Evolutionary conservation across 2,329 filamentous ascomycete species (phyloP), one percentile per base, ranked within the genome.

Genomic region (Thelonectria discophora): DNA sequence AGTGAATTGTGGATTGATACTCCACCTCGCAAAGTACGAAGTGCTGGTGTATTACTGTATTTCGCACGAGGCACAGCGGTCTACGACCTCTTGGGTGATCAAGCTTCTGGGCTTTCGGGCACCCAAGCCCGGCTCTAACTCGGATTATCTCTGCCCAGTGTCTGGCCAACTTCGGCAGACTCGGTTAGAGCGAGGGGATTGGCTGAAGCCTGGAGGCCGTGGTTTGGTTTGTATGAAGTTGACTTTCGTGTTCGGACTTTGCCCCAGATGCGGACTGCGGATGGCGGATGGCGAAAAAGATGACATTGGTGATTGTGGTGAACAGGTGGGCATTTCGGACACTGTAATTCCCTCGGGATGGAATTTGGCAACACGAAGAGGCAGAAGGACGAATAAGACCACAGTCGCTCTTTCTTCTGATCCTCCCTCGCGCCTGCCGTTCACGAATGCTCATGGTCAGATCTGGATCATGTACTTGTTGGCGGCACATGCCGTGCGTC

Each of bases 401-500:
- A 30, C 27, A 9, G 27, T 30, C 27, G 27, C 27, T 30, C 27
- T 30, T 10, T 30, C 8, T 30, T 30, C 27, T 30, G 27, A 8
- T 30, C 8, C 27, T 30, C 27, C 27, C 27, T 30, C 7, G 27
- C 27, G 7, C 27, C 27, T 30, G 27, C 27, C 27, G 27, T 30
- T 30, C 5, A 30, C 27, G 27, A 30, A 30, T 30, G 27, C 27
- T 30, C 27, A 30, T 30, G 27, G 5, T 8, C 27, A 30, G 27
- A 30, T 30, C 27, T 30, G 27, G 27, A 30, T 30, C 2, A 30
- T 30, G 27, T 30, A 30, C 51, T 40, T 45, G 40, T 54, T 59
- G 43, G 48, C 57, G 43, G 50, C 57, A 59, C 45, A 34, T 59
- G 45, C 57, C 57, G 50, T 43, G 57, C 45, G 42, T 46, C 52